Evolutionary conservation across 352 stramenopile genomes (phyloP), one percentile per base, ranked within the genome.

Genomic region (Globisporangium solare): DNA sequence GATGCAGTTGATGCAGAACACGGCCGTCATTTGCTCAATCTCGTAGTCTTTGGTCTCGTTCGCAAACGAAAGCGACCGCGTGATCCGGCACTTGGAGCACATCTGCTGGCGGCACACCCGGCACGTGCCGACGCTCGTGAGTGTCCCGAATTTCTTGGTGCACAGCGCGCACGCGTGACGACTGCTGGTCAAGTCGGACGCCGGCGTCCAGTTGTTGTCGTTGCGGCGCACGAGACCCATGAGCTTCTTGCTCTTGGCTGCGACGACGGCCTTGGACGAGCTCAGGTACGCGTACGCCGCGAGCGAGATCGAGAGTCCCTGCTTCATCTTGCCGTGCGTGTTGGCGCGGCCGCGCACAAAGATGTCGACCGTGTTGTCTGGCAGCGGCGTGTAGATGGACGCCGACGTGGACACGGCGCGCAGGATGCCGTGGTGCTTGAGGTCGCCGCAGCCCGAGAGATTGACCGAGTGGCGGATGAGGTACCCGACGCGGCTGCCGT

Each of bases 221-320:
- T 35, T 35, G 27, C 27, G 27, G 7, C 27, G 27, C 27, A 72
- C 51, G n/a, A 76, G 51, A 53, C 56, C 71, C 51, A 63, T 51
- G 37, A 76, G 65, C 56, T 73, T 76, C 56, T 76, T 73, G 54
- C 66, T 70, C 20, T 76, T 56, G 3, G 68, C 57, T 37, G 57
- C 71, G 17, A 55, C 14, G 6, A 63, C 53, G 7, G 52, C 49
- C 31, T 66, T 71, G 51, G 58, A 62, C 20, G 56, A 42, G 46
- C 61, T 71, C 59, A 66, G 53, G 12, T 71, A 47, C 42, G 21
- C 53, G 42, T 65, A 63, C 14, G 63, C 63, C 0, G 59, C 62
- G 31, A 58, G 20, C 22, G 37, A 32, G 22, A 54, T 58, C 2
- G 51, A 43, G 18, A 55, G 53, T 24, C 35, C 27, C 18, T 59